phyloP scores from a whole-genome alignment of 2,329 filamentous ascomycete genomes.

The Huntiella moniliformis region DNA sequence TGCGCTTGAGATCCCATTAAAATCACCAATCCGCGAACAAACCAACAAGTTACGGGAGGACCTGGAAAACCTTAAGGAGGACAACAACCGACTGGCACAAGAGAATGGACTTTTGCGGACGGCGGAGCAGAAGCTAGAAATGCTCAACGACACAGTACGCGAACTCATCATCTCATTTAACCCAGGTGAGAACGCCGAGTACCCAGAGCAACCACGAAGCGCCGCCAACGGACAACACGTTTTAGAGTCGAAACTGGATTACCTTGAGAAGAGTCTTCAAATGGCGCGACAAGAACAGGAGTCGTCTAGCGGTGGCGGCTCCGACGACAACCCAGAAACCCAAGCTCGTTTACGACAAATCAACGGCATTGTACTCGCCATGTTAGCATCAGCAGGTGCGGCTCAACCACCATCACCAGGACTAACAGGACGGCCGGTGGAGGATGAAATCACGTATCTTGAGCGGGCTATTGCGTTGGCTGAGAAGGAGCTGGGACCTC shows the following conservation, averaged over 20 bases:
- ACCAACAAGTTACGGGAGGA: conserved; percentile 31
- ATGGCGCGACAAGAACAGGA: conserved; percentile 40
- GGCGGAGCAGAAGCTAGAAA: conserved; percentile 47
- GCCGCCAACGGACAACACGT: conserved; percentile 24
- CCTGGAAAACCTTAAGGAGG: conserved; percentile 26
- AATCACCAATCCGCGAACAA: conserved; percentile 37
- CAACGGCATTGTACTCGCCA: conserved; percentile 43
- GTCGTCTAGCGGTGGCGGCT: conserved; percentile 15
- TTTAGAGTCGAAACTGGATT: conserved; percentile 43
- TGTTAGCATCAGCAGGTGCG: conserved; percentile 31
- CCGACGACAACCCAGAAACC: conserved; percentile 19
- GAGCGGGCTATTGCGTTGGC: conserved; percentile 27
- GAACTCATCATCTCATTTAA: conserved; percentile 47
- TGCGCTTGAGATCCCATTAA: conserved; percentile 37
- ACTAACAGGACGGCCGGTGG: conserved; percentile 34
- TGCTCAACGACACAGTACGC: conserved; percentile 46
- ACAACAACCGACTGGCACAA: conserved; percentile 23
- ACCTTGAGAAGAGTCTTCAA: conserved; percentile 47
- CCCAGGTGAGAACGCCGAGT: conserved; percentile 32
- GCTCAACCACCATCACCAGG: conserved; percentile 39
- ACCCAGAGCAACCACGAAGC: conserved; percentile 17
- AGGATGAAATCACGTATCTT: conserved; percentile 51
- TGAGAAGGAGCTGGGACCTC: conserved; percentile 9
- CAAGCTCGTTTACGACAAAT: conserved; percentile 40
- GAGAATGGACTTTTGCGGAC: conserved; percentile 35